Base-by-base conservation (phyloP, 1,139 yeast genomes). In the Debaryomyces sp. region DNA sequence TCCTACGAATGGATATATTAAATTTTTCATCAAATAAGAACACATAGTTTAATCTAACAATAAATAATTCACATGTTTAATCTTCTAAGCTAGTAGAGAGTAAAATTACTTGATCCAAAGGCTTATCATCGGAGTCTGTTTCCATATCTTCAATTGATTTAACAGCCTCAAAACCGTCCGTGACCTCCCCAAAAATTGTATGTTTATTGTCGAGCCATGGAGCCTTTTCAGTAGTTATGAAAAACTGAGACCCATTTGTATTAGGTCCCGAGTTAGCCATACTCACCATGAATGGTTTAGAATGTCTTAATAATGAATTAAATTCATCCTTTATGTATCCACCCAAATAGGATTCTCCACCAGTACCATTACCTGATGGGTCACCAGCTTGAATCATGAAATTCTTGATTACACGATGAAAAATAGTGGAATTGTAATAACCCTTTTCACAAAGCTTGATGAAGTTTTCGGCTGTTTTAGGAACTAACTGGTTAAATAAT, bases 321-420 rank as follows among this genome's bases (percentile, higher is more conserved):
- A 76, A 68, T 55, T 80, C 84, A 53, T 79, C 81, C 32, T 64
- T 61, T 51, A 78, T 77, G 30, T 58, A 57, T 27, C 66, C 64
- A 8, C 78, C 75, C 81, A 81, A 78, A 13, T 68, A 62, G 30
- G 77, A 63, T 51, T 74, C 71, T 15, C 82, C 79, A 13, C 84
- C 80, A 4, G 81, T 71, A 5, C 82, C 83, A 52, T 73, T 72
- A 1, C 82, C 83, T 26, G 59, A 55, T 1, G 81, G 81, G 54
- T 78, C 84, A 2, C 84, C 84, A 3, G 80, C 75, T 56, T 80
- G 84, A 41, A 80, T 68, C 83, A 80, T 78, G 49, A 80, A 78
- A 38, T 67, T 66, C 48, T 71, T 69, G 46, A 80, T 75, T 8
- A 78, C 74, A 29, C 83, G 62, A 53, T 80, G 83, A 56, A 80